Evolutionary conservation across 148 eudicot genomes (phyloP), one percentile per base, ranked within the genome.

Genomic region (Camellia japonica): DNA sequence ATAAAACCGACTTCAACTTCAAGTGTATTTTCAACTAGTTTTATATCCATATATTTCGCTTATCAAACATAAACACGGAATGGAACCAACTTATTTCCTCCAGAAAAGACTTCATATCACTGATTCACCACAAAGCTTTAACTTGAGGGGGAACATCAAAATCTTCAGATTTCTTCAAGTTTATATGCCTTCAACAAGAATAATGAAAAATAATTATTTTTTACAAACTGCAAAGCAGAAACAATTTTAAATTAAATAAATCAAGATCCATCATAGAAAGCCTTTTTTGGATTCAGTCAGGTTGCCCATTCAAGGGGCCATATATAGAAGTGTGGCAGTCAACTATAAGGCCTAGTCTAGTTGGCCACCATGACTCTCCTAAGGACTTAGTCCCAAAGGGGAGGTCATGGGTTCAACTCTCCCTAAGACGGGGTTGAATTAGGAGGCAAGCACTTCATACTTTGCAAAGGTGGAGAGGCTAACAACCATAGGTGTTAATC

Each of bases 141-240:
- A 20, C 3, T 13, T 4, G 44, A 52, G 10, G 54, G 10, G 10
- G 11, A 73, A 54, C 54, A 18, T 73, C 14, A 20, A 20, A 51
- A 47, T 73, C 5, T 73, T 73, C 61, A 73, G 75, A 54, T 54
- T 49, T 15, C 16, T 73, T 54, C 18, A 52, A 73, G 18, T 73
- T 52, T 23, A 18, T 46, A 71, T 71, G 75, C 42, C 59, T 71
- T 54, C 23, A 15, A 51, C 75, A 73, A 52, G 62, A 73, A 6
- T 52, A 73, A 20, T 52, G 54, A 14, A 56, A 73, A 73, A 23
- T 54, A 52, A 23, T 23, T 20, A 73, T 23, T 16, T 23, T 16
- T 15, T 58, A 54, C 41, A 30, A 71, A 47, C 74, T 46, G 74
- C 56, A 71, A 49, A 19, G 74, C 52, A 73, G 41, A 30, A 54